phyloP scores from a whole-genome alignment of 495 filamentous ascomycete species.

The Penicillium lividum region DNA sequence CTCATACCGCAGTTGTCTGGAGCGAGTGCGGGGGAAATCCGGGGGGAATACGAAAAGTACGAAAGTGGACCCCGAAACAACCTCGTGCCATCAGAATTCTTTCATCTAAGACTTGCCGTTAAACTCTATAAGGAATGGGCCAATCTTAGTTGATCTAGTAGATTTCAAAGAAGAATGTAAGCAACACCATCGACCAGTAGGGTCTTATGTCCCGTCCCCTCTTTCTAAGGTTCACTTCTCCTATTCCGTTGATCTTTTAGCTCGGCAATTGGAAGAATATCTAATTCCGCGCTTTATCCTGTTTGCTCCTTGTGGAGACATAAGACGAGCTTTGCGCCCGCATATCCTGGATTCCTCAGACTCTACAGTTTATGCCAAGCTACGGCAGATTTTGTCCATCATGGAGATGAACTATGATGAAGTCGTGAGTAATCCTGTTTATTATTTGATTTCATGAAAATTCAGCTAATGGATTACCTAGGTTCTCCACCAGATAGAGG shows the following conservation, averaged over 20 bases:
- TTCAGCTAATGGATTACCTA: constrained; percentile 4
- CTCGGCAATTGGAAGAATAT: background rate
- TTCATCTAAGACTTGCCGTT: background rate
- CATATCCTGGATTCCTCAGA: background rate
- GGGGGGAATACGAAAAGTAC: constrained; percentile 3
- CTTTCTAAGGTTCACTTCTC: background rate
- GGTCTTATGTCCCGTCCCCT: background rate
- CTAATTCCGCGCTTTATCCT: background rate
- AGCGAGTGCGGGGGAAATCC: constrained; percentile 14
- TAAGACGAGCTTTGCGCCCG: background rate
- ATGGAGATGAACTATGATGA: constrained; percentile 49
- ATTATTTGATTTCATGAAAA: background rate
- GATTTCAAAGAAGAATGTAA: background rate
- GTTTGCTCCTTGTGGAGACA: too few species aligned
- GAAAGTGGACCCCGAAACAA: background rate
- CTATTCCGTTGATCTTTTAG: background rate
- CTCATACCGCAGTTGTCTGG: too few species aligned
- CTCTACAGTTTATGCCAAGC: background rate
- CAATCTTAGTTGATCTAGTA: background rate
- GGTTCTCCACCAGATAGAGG: constrained; percentile 42
- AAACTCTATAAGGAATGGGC: background rate
- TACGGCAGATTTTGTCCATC: constrained; percentile 9
- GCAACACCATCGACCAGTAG: background rate
- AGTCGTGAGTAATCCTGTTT: constrained; percentile 20
- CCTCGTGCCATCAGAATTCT: background rate